Base-by-base conservation (phyloP, 1,284 basidiomycete species). In the Rhodotorula mucilaginosa region DNA sequence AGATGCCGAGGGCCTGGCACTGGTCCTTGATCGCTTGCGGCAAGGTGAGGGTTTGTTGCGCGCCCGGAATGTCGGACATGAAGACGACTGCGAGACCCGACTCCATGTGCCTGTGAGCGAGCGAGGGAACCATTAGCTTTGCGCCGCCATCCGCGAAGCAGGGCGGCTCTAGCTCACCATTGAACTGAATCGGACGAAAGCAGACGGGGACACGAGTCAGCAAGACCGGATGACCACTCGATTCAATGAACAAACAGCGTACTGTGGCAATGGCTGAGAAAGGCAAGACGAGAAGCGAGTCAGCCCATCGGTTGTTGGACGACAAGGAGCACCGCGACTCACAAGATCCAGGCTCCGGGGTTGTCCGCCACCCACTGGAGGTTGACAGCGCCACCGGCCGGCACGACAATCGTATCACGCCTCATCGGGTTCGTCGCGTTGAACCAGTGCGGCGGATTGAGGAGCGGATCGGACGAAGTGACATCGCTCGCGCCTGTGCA, bases 391-490 rank as follows among this genome's bases (percentile, higher is more conserved):
- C 84, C 84, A 23, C 84, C 82, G 64, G 84, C 83, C 5, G 88
- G 88, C 58, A 93, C 67, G 64, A 81, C 77, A 67, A 80, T 73
- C 34, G 81, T 76, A 81, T 97, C 92, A 66, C 93, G 86, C 23
- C 93, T 88, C 77, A 93, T 87, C 2, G 94, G 94, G 83, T 97
- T 97, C 2, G 82, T 80, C 79, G 91, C 89, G 12, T 85, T 87
- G 80, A 92, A 89, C 61, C 87, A 83, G 67, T 91, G 81, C 0
- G 91, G 88, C 23, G 93, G 94, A 83, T 97, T 97, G 69, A 93
- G 83, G 5, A 82, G 78, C 0, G 89, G 86, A 81, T 97, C 90
- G 77, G 86, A 82, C 0, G 92, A 93, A 0, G 87, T 88, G 75
- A 89, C 91, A 80, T 96, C 87, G 66, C 84, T 78, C 0, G 88